A percentile compares a stretch with the other conserved stretches of the same genome.
Conservation (phyloP, 192 early-diverging fungal species). For the Backusella australiensis region DNA sequence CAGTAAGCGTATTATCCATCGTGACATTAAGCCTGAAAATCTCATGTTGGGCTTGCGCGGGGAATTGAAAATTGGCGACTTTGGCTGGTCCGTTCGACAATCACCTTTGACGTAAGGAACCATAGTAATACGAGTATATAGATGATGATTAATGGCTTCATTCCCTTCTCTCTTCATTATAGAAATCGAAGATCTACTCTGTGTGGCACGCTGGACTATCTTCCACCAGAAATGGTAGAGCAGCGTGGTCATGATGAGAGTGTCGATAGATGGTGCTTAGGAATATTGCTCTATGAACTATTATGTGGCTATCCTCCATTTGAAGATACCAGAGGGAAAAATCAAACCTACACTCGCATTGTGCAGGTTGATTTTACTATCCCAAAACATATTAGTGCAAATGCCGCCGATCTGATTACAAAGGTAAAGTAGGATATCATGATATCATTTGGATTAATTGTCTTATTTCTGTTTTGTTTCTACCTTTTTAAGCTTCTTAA, state of each 20-base stretch:
- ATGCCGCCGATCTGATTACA: conserved; percentile 83
- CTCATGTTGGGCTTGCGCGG: conserved; percentile 82
- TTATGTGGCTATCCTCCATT: conserved; percentile 91
- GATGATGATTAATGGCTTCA: not conserved
- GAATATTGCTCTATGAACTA: conserved; percentile 92
- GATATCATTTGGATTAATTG: not conserved
- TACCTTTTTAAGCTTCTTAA: conserved; percentile 60
- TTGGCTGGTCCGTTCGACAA: conserved; percentile 92
- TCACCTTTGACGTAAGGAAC: not conserved
- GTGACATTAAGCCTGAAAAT: conserved; percentile 98
- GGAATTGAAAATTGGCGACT: conserved; percentile 94
- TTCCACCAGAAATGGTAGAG: conserved; percentile 96
- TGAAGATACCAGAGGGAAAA: conserved; percentile 65
- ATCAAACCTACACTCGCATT: conserved; percentile 81
- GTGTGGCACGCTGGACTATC: conserved; percentile 95
- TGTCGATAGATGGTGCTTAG: conserved; percentile 92
- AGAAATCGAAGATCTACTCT: conserved; percentile 72
- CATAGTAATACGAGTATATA: conserved; percentile 43
- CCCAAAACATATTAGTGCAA: conserved; percentile 71
- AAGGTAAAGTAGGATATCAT: conserved; percentile 47
- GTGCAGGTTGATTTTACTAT: conserved; percentile 80
- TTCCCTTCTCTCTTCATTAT: not conserved
- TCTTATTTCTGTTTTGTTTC: not conserved
- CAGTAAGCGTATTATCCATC: conserved; percentile 87
- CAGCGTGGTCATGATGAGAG: conserved; percentile 73